Percentiles rank a stretch among this genome's conserved stretches.
phyloP scores from a whole-genome alignment of 768 basidiomycete species.

The Cubamyces sp. region DNA sequence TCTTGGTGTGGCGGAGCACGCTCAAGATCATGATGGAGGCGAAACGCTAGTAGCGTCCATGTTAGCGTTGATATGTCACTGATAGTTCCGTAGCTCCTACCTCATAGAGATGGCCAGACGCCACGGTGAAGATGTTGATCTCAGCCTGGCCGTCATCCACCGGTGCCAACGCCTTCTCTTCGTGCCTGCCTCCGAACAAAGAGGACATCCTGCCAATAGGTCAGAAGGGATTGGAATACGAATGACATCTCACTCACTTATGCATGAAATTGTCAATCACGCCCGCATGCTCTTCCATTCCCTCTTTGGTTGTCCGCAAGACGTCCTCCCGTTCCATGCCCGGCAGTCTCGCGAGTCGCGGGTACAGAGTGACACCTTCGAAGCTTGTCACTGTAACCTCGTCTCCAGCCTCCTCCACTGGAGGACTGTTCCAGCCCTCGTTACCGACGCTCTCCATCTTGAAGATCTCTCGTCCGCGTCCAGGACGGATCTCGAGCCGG shows the following conservation, averaged over 20 bases:
- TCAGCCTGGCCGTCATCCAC: slow-evolving; percentile 65
- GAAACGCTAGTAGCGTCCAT: slow-evolving; percentile 68
- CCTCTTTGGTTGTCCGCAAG: slow-evolving; percentile 48
- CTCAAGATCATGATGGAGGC: slow-evolving; percentile 98
- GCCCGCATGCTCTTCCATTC: slow-evolving; percentile 39
- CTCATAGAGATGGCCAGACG: slow-evolving; percentile 95
- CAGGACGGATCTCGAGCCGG: slow-evolving; percentile 78
- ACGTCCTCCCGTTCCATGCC: slow-evolving; percentile 89
- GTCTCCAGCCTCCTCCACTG: slow-evolving; percentile 67
- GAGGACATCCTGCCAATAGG: slow-evolving; percentile 31
- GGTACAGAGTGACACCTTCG: slow-evolving; percentile 88
- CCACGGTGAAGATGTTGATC: slow-evolving; percentile 99
- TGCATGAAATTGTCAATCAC: slow-evolving; percentile 54
- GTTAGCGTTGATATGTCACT: too few species aligned
- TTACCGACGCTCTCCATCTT: slow-evolving; percentile 85
- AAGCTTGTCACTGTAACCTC: slow-evolving; percentile 87
- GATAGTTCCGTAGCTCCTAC: slow-evolving; percentile 45
- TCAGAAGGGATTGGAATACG: slow-evolving; percentile 16
- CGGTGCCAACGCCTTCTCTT: slow-evolving; percentile 24
- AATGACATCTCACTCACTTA: slow-evolving; percentile 44
- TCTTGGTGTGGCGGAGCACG: slow-evolving; percentile 91
- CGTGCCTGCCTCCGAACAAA: slow-evolving; percentile 27
- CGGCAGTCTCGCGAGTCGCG: slow-evolving; percentile 65
- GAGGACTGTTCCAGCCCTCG: slow-evolving; percentile 84
- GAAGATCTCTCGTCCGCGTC: slow-evolving; percentile 81